phyloP scores from a whole-genome alignment of 257 asterid species.

The Buddleja alternifolia region DNA sequence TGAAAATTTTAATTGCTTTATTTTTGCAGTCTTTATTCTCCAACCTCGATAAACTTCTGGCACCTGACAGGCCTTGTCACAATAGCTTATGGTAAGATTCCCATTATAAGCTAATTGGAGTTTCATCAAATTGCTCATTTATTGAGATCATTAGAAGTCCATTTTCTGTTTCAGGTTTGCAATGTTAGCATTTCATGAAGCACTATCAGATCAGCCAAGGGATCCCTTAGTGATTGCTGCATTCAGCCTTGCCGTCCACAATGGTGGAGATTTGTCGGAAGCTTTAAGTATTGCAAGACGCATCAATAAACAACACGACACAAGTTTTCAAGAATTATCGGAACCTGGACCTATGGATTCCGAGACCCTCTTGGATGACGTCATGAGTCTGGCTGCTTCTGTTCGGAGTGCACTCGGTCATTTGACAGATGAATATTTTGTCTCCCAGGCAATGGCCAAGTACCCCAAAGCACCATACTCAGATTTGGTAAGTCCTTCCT shows the following conservation, averaged over 20 bases:
- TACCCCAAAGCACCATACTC: conserved; percentile 88
- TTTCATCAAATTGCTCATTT: neutral
- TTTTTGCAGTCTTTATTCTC: conserved; percentile 75
- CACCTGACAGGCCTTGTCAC: conserved; percentile 91
- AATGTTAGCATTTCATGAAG: conserved; percentile 81
- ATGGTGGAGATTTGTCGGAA: conserved; percentile 78
- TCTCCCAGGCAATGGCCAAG: conserved; percentile 82
- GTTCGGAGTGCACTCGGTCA: conserved; percentile 52
- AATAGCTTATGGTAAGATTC: conserved; percentile 78
- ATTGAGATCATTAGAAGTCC: conserved; percentile 21
- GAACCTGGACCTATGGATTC: conserved; percentile 47
- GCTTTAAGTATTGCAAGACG: conserved; percentile 65
- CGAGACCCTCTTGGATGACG: conserved; percentile 44
- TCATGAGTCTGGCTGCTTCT: conserved; percentile 57
- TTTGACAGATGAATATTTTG: conserved; percentile 69
- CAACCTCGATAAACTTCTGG: conserved; percentile 79
- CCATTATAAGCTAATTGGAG: neutral
- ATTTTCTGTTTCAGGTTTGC: conserved; percentile 63
- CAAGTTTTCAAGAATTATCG: conserved; percentile 58
- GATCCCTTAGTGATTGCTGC: conserved; percentile 78
- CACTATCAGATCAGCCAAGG: conserved; percentile 69
- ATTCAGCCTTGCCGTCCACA: conserved; percentile 76
- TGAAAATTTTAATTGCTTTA: conserved; percentile 24
- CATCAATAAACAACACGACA: conserved; percentile 56
- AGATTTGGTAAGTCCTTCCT: conserved; percentile 61